Evolutionary conservation across 2,329 filamentous ascomycete species (phyloP), one percentile per base, ranked within the genome.

Genomic region (Cadophora luteo-olivacea): DNA sequence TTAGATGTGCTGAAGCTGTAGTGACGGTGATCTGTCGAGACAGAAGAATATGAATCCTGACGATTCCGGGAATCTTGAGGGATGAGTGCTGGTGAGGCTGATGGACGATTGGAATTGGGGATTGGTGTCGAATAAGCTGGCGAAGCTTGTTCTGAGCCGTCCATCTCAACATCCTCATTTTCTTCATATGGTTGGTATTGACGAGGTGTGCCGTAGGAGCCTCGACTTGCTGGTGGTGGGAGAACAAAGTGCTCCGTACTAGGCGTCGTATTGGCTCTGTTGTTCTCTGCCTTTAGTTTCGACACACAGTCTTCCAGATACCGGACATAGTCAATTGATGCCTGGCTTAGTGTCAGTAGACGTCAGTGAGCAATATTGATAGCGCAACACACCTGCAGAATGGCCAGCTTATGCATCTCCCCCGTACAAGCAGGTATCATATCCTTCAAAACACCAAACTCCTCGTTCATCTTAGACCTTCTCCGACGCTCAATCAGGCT

Each of bases 381-480:
- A 49, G 11, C 11, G 63, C 6, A 32, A 79, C 85, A 72, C 79
- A 97, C 94, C 88, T 97, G 94, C 62, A 98, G 82, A 74, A 98
- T 97, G 19, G 94, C 94, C 67, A 98, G 83, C 81, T 99, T 99
- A 80, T 98, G 96, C 96, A 98, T 98, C 77, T 98, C 95, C 7
- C 94, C 94, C n/a, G 87, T 89, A 79, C 96, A 98, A 1, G 96
- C 95, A 0, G 96, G 96, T 67, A 98, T 97, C 92, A 99, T 94
- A 75, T 91, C 88, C 81, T 98, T 98, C 72, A 98, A 82, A 19
- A 97, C 91, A 1, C 89, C 92, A 82, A 98, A 98, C 81, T 98
- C 96, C 79, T 98, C 95, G 75, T 99, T 98, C 95, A 98, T 99
- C 84, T 98, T 99, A 14, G 93, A 97, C 70, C 96, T 86, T 75